phyloP scores from a whole-genome alignment of 352 stramenopile genomes.

The Bremia lactucae region DNA sequence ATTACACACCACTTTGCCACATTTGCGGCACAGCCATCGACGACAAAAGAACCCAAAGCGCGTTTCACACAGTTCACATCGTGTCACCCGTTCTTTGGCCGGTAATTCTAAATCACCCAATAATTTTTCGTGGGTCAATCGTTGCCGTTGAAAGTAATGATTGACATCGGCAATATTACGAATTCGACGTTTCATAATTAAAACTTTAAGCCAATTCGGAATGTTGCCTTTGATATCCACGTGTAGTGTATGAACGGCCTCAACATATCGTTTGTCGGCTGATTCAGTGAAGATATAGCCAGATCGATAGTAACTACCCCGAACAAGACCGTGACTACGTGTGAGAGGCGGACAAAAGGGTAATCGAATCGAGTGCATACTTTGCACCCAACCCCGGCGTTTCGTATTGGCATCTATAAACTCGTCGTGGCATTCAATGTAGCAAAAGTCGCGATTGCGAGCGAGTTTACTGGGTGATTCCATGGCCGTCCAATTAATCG shows the following conservation, averaged over 20 bases:
- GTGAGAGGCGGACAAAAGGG: constrained; percentile 52
- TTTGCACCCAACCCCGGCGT: constrained; percentile 63
- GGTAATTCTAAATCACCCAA: constrained; percentile 54
- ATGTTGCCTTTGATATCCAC: constrained; percentile 73
- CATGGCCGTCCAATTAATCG: constrained; percentile 71
- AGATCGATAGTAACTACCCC: constrained; percentile 63
- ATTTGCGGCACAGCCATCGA: constrained; percentile 61
- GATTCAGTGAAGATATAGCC: constrained; percentile 77
- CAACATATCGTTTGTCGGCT: constrained; percentile 30
- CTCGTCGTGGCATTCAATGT: constrained; percentile 77
- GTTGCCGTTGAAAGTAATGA: constrained; percentile 52
- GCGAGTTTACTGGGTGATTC: constrained; percentile 67
- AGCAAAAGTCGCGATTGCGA: constrained; percentile 74
- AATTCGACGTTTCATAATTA: constrained; percentile 66
- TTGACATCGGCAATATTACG: constrained; percentile 65
- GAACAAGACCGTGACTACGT: constrained; percentile 49
- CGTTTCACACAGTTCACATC: constrained; percentile 41
- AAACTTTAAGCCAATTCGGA: constrained; percentile 68
- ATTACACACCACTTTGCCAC: constrained; percentile 59
- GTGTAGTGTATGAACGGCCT: constrained; percentile 67
- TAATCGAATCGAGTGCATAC: constrained; percentile 69
- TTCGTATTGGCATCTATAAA: constrained; percentile 68
- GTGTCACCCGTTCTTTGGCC: constrained; percentile 27
- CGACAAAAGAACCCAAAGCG: constrained; percentile 58
- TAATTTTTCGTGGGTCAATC: constrained; percentile 36